Conservation (phyloP, 371 early-diverging fungal species). For the Mucor mucedo region DNA sequence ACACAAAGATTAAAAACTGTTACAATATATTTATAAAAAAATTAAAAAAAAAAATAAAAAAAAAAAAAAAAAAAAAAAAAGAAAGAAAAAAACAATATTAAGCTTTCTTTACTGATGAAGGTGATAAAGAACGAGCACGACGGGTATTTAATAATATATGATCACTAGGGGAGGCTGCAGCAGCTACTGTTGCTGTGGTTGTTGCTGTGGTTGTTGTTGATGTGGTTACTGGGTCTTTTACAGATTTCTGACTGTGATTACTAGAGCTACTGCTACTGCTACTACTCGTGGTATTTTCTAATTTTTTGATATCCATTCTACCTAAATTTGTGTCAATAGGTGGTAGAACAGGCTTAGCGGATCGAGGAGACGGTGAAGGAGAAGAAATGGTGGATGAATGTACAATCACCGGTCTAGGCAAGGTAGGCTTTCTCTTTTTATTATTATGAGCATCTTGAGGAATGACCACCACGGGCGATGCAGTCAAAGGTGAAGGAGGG, state of each 20-base stretch:
- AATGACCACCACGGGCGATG: constrained; percentile 3
- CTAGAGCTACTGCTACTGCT: neutral
- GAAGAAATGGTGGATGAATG: constrained; percentile 12
- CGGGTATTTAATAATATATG: constrained; percentile 28
- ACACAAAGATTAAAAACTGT: constrained; percentile 30
- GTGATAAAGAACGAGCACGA: constrained; percentile 30
- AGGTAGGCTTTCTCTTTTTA: constrained; percentile 15
- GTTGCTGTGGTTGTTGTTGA: neutral
- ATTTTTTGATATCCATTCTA: constrained; percentile 6
- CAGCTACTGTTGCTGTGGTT: neutral
- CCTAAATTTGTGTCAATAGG: constrained; percentile 46
- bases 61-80: neutral
- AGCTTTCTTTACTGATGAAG: constrained; percentile 15
- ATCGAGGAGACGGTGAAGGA: constrained; percentile 38
- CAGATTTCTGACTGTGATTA: neutral
- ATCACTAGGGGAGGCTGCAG: constrained; percentile 22
- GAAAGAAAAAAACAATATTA: neutral
- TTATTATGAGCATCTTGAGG: constrained; percentile 2
- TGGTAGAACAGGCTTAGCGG: constrained; percentile 43
- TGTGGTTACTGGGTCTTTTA: neutral
- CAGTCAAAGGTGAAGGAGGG: constrained; percentile 20
- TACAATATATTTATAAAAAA: too few relatives aligned
- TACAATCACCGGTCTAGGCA: constrained; percentile 20
- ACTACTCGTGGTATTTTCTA: neutral
- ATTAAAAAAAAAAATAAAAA: neutral